Base-by-base conservation (phyloP, 805 yeast species). In the Jamesozyma lodderae region DNA sequence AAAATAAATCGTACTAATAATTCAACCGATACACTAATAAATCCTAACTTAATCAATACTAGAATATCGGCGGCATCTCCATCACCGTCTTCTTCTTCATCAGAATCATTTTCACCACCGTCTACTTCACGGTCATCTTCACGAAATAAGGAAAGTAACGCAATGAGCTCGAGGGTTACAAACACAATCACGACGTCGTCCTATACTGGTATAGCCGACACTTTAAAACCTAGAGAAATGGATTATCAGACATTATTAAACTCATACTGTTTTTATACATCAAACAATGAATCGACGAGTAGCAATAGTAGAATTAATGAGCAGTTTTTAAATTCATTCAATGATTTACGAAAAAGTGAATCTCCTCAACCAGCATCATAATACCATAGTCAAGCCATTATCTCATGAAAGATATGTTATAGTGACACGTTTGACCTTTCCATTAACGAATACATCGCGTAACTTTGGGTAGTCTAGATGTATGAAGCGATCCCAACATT, bases 1-100 rank as follows among this genome's bases (percentile, higher is more conserved):
- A 6, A 13, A 13, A 9, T 19, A 20, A 26, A 31, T 23, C 36
- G 32, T 19, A 38, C 36, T 32, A 45, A 45, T 14, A 48, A 46
- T 22, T 48, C 52, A 8, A 45, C 45, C 13, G 52, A 48, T 19
- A 48, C 52, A 30, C 38, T 48, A 31, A 45, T 43, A 6, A 26
- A 26, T 16, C 29, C 10, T 13, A 26, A 26, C 29, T n/a, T n/a
- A n/a, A n/a, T n/a, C n/a, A 26, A n/a, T 26, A n/a, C 6, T 6
- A 11, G 13, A 26, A 26, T 26, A 26, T 6, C 13, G 6, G 15
- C 38, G 27, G 20, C 17, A 17, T 29, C 16, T 23, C 23, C 15
- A 28, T 23, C 30, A 14, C 15, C 25, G 16, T 8, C 22, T 14
- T 16, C n/a, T n/a, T 35, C 37, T 14, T 20, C 26, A 4, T 27